Conservation (phyloP, 257 asterid genomes). For the Solanum chilense region DNA sequence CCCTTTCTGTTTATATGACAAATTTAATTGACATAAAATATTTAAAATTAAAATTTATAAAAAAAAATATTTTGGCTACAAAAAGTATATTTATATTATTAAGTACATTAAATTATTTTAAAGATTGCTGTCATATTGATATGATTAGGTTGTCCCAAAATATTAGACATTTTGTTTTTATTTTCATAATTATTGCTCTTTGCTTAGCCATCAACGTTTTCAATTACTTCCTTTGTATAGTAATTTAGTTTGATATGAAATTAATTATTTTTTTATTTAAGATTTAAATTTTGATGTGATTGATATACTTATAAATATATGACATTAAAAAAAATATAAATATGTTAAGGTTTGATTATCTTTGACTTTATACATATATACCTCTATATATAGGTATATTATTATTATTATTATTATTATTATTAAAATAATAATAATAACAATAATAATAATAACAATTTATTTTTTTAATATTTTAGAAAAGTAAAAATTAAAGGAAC, state of each 20-base stretch:
- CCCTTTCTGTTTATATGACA: background rate
- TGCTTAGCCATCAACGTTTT: background rate
- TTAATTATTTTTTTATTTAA: background rate
- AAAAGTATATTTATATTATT: background rate
- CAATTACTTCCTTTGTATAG: background rate
- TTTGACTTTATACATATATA: background rate
- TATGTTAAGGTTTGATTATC: background rate
- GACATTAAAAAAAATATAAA: background rate
- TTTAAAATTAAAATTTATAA: background rate
- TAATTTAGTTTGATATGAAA: background rate
- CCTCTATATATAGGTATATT: too few species aligned
- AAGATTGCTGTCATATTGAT: background rate
- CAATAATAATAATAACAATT: too few species aligned
- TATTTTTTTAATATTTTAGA: too few species aligned
- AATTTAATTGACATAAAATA: background rate
- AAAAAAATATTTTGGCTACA: background rate
- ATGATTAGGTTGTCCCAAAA: background rate
- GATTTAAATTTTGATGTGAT: background rate
- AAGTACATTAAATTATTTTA: background rate
- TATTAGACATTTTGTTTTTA: background rate
- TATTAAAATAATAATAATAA: too few species aligned
- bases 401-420: too few species aligned
- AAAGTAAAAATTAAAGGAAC: too few species aligned
- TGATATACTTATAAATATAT: background rate
- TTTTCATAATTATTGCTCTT: conserved; percentile 1